A percentile compares a stretch with the other conserved stretches of the same genome.
These are phyloP conservation scores for Yamagishiella unicocca DNA, from an alignment of 139 green algal genomes.

Conservation along the genomic window DNA sequence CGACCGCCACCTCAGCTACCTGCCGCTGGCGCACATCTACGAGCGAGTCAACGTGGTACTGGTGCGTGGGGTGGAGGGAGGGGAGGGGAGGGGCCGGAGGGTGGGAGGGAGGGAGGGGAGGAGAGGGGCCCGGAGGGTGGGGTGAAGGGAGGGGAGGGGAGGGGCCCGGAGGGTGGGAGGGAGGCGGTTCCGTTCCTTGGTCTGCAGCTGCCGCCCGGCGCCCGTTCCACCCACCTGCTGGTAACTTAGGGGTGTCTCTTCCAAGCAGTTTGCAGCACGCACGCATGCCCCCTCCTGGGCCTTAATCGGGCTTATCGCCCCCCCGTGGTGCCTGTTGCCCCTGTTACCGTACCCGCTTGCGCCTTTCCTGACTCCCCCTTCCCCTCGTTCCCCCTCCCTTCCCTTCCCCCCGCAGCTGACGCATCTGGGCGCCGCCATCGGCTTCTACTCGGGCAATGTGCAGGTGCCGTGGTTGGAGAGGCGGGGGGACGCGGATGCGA, in stretches of 20 bases:
- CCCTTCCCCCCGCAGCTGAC: slow-evolving; percentile 36
- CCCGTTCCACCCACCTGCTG: too few relatives aligned
- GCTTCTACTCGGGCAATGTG: slow-evolving; percentile 94
- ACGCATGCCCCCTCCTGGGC: too few relatives aligned
- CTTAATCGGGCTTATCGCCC: too few relatives aligned
- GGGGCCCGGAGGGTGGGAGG: too few relatives aligned
- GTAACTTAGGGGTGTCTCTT: too few relatives aligned
- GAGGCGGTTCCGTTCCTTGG: too few relatives aligned
- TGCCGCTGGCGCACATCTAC: slow-evolving; percentile 97
- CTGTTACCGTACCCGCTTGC: too few relatives aligned
- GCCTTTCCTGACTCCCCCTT: background rate
- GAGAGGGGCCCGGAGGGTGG: background rate
- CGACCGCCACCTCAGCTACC: slow-evolving; percentile 89
- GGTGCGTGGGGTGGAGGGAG: slow-evolving; percentile 8
- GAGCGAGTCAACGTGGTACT: slow-evolving; percentile 84
- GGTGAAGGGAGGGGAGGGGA: too few relatives aligned
- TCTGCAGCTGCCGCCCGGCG: too few relatives aligned
- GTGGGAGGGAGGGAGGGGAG: background rate
- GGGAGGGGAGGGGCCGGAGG: too few relatives aligned
- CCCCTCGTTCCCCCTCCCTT: background rate
- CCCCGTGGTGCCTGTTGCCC: too few relatives aligned
- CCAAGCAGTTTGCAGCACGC: too few relatives aligned
- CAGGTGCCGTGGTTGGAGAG: slow-evolving; percentile 31
- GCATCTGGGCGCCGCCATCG: slow-evolving; percentile 75
- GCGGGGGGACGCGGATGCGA: background rate